These are phyloP conservation scores for Nemania abortiva DNA, from an alignment of 2,329 filamentous ascomycete genomes.

Conservation along the genomic window DNA sequence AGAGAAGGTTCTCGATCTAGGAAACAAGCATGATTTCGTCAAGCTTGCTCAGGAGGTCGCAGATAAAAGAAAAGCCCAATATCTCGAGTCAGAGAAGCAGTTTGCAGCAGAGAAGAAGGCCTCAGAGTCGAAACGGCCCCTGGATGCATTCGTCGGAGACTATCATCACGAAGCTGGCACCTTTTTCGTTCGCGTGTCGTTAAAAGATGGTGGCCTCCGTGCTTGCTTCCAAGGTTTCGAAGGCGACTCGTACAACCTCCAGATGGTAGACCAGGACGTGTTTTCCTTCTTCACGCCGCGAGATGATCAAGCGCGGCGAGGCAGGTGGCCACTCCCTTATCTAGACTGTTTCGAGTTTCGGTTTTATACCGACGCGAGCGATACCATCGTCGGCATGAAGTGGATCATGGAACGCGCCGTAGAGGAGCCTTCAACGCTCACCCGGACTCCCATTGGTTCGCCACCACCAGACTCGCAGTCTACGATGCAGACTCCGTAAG, in stretches of 20 bases:
- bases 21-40: slow-evolving; percentile 7
- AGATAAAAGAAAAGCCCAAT: slow-evolving; percentile 1
- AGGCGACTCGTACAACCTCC: neutral
- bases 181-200: slow-evolving; percentile 4
- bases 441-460: neutral
- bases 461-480: neutral
- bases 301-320: neutral
- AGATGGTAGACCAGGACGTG: slow-evolving; percentile 3
- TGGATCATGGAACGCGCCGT: neutral
- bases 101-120: neutral
- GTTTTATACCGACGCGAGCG: slow-evolving; percentile 3
- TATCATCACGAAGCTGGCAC: slow-evolving; percentile 7
- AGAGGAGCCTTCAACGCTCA: slow-evolving; percentile 1
- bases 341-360: slow-evolving; percentile 1
- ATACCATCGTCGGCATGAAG: neutral
- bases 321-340: neutral
- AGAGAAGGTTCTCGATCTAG: slow-evolving; percentile 1
- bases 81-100: neutral
- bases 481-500: neutral
- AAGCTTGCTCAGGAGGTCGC: slow-evolving; percentile 1
- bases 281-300: slow-evolving; percentile 8
- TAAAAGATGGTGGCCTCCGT: neutral
- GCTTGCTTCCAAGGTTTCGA: slow-evolving; percentile 1
- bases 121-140: neutral
- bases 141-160: slow-evolving; percentile 6